Conservation (phyloP, 257 asterid genomes). For the Schizonepeta tenuifolia region DNA sequence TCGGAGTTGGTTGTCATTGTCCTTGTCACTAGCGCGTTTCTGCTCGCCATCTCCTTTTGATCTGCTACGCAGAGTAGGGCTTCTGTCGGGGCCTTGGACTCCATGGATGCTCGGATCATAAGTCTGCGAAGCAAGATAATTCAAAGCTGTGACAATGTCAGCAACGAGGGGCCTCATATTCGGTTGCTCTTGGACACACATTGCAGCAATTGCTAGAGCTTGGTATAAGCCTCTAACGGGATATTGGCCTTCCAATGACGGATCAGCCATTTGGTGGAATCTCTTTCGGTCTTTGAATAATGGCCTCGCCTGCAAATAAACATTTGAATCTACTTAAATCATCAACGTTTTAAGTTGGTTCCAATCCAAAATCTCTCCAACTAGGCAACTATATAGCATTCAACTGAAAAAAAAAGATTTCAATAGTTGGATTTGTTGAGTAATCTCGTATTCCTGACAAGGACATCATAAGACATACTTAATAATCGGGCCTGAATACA, state of each 20-base stretch:
- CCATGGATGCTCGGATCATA: constrained; percentile 38
- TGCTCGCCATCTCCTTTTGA: constrained; percentile 29
- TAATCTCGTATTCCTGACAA: not conserved
- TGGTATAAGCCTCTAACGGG: constrained; percentile 53
- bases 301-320: constrained; percentile 51
- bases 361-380: not conserved
- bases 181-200: constrained; percentile 63
- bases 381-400: not conserved
- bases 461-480: not conserved
- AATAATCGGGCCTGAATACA: not conserved
- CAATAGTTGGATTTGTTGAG: not conserved
- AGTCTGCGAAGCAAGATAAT: constrained; percentile 44
- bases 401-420: not conserved
- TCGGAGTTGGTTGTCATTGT: not conserved
- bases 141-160: constrained; percentile 51
- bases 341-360: not conserved
- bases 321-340: not conserved
- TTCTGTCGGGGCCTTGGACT: constrained; percentile 13
- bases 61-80: constrained; percentile 21
- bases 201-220: constrained; percentile 62
- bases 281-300: constrained; percentile 52
- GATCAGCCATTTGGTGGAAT: constrained; percentile 53
- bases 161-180: constrained; percentile 48
- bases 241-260: constrained; percentile 48
- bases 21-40: not conserved